Percentiles rank a stretch among this genome's conserved stretches.
These are phyloP conservation scores for Paraphaeosphaeria sporulosa DNA, from an alignment of 2,329 filamentous ascomycete species.

Conservation along the genomic window DNA sequence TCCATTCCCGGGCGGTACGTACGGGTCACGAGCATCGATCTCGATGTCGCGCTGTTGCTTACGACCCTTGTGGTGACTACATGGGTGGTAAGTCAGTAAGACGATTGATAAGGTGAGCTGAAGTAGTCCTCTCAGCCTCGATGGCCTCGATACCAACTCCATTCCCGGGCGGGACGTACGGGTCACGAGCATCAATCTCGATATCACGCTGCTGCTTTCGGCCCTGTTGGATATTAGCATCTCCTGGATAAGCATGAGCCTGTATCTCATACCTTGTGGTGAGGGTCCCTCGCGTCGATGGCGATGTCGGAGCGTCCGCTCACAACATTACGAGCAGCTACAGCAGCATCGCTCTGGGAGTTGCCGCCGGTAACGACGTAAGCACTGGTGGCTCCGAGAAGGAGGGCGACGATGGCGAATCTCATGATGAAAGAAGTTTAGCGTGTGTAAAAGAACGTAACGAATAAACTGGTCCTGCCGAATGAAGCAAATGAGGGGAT, in stretches of 20 bases:
- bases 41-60: neutral
- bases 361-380: constrained; percentile 40
- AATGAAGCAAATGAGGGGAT: constrained; percentile 30
- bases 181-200: constrained; percentile 13
- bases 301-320: constrained; percentile 16
- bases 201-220: constrained; percentile 8
- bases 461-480: constrained; percentile 38
- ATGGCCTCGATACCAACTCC: too few species aligned
- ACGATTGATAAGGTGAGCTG: too few species aligned
- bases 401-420: constrained; percentile 37
- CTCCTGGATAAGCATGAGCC: neutral
- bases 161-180: too few species aligned
- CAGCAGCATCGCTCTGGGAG: constrained; percentile 27
- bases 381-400: constrained; percentile 40
- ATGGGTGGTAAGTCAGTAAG: too few species aligned
- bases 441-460: constrained; percentile 17
- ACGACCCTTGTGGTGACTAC: neutral
- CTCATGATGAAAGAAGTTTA: constrained; percentile 38
- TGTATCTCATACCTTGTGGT: constrained; percentile 9
- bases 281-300: constrained; percentile 13
- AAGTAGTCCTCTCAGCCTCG: too few species aligned
- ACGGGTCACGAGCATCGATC: neutral
- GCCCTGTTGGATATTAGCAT: neutral
- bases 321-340: constrained; percentile 39
- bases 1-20: too few species aligned